These are phyloP conservation scores for Boletus sp. DNA, from an alignment of 1,284 basidiomycete species.

Conservation along the genomic window DNA sequence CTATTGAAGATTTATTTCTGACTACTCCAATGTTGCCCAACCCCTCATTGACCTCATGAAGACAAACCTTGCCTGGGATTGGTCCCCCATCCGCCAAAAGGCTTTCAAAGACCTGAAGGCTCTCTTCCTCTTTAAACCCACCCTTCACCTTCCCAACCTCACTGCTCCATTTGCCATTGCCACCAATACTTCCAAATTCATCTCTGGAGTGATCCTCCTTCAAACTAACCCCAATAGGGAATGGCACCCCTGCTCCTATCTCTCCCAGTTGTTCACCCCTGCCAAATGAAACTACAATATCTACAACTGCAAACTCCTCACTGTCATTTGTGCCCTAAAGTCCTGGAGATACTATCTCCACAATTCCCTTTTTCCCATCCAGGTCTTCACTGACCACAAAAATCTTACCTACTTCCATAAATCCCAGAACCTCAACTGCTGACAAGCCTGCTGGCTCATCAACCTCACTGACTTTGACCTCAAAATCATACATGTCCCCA, in stretches of 20 bases:
- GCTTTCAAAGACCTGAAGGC: too few species aligned
- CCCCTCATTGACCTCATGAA: neutral
- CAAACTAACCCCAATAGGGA: too few species aligned
- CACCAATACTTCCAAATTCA: too few species aligned
- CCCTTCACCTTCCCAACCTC: too few species aligned
- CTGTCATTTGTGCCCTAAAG: rapidly evolving
- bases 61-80: rapidly evolving
- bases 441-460: neutral
- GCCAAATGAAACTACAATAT: too few species aligned
- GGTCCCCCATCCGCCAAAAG: too few species aligned
- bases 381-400: neutral
- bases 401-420: neutral
- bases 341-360: neutral
- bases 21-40: rapidly evolving
- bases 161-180: too few species aligned
- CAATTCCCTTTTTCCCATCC: neutral
- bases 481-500: neutral
- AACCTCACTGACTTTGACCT: neutral
- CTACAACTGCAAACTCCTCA: neutral
- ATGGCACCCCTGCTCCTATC: too few species aligned
- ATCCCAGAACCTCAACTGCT: rapidly evolving
- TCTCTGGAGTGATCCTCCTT: too few species aligned
- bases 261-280: too few species aligned
- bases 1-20: neutral
- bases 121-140: too few species aligned